Percentiles rank a stretch among this genome's conserved stretches.
phyloP scores from a whole-genome alignment of 768 basidiomycete species.

The Pleurotus giganteus region DNA sequence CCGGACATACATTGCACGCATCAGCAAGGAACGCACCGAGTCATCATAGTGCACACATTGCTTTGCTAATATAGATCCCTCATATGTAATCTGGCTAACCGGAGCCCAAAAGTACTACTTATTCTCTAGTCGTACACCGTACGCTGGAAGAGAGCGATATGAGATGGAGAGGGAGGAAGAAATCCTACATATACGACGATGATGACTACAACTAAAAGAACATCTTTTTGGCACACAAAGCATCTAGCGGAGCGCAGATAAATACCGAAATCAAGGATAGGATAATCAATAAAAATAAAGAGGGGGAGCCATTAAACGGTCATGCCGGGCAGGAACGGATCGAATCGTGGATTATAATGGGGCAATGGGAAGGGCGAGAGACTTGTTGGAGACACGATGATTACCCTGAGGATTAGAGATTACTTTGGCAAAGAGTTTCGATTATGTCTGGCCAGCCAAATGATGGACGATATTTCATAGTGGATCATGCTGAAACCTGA shows the following conservation, averaged over 20 bases:
- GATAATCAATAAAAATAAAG: conserved; percentile 8
- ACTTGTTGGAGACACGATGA: not conserved
- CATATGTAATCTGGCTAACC: not conserved
- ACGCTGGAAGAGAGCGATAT: conserved; percentile 10
- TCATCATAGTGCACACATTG: conserved; percentile 4
- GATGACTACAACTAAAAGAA: conserved; percentile 11
- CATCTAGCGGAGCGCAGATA: conserved; percentile 3
- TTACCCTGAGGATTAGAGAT: not conserved
- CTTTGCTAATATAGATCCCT: not conserved
- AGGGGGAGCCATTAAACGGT: conserved; percentile 7
- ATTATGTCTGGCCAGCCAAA: conserved; percentile 8
- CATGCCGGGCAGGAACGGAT: not conserved
- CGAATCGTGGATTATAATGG: not conserved
- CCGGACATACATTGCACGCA: conserved; percentile 59
- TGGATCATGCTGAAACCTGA: not conserved
- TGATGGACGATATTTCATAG: not conserved
- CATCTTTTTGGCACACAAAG: conserved; percentile 9
- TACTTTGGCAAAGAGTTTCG: conserved; percentile 7
- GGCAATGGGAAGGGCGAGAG: not conserved
- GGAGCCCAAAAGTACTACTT: conserved; percentile 1
- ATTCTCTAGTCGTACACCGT: conserved; percentile 9
- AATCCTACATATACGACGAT: not conserved
- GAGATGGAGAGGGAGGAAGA: not conserved
- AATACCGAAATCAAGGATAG: conserved; percentile 13
- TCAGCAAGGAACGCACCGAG: conserved; percentile 51